Evolutionary conservation across 306 rosid genomes (phyloP), one percentile per base, ranked within the genome.

Genomic region (Carpinus fangiana): DNA sequence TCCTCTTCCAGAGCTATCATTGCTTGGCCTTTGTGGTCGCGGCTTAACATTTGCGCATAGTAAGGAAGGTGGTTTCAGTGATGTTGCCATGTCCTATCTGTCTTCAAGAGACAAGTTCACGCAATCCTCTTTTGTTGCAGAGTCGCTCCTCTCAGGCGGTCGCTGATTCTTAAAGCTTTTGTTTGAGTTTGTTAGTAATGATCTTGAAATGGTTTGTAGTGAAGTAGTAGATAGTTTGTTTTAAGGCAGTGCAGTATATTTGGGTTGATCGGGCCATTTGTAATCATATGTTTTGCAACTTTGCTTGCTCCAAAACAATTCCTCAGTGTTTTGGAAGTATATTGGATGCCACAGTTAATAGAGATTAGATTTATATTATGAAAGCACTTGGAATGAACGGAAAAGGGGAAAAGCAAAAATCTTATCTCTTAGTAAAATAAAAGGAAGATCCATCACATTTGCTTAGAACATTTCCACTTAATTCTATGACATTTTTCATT

Each of bases 131-230:
- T 84, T 83, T 41, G 70, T 80, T 55, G 78, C 88, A 48, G 89
- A 86, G 21, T 84, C 90, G 18, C 82, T 84, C 74, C 86, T 87
- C 64, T 87, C 88, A 8, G 83, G 90, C 4, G 88, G 91, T 68
- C 82, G 90, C 12, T 88, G 85, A 88, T 41, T 72, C 50, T 12
- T 14, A 4, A 26, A 41, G 4, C 23, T 65, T 28, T 12, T 31
- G 8, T 62, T 60, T 26, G 67, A 10, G 41, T 31, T 60, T 28
- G 41, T 60, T 1, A 2, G 0, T 23, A 23, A 23, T 23, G 26
- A 23, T 23, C 26, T 23, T 23, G 26, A 23, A 23, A 23, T 23
- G 26, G n/a, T n/a, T n/a, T n/a, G n/a, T n/a, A 52, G 7, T 14
- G n/a, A 16, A 14, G 14, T 52, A 16, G 14, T 1, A 52, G 5